These are phyloP conservation scores for Umbelopsis sp. DNA, from an alignment of 192 early-diverging fungal genomes.

Conservation along the genomic window DNA sequence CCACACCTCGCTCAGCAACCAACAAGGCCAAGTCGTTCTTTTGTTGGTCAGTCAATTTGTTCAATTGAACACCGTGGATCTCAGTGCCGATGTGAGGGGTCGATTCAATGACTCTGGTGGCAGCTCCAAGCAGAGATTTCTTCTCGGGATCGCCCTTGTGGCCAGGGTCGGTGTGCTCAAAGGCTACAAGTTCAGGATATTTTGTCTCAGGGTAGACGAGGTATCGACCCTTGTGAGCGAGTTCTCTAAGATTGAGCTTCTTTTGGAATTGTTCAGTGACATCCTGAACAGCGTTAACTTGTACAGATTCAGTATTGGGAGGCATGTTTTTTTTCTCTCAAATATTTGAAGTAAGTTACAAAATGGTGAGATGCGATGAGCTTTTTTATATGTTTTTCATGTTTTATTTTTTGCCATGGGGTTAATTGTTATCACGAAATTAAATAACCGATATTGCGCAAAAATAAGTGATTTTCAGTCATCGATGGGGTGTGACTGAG, in stretches of 20 bases:
- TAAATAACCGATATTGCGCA: too few species aligned
- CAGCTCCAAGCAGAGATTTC: conserved; percentile 26
- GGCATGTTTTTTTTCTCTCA: background rate
- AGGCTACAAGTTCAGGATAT: conserved; percentile 14
- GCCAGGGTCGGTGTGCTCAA: conserved; percentile 38
- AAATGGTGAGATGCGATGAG: background rate
- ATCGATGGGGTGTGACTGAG: too few species aligned
- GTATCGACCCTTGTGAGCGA: conserved; percentile 29
- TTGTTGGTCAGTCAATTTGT: conserved; percentile 34
- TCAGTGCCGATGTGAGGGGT: conserved; percentile 44
- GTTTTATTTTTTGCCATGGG: background rate
- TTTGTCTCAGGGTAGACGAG: conserved; percentile 28
- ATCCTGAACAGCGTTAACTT: conserved; percentile 16
- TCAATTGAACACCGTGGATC: conserved; percentile 37
- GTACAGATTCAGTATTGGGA: conserved; percentile 21
- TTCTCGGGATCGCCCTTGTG: conserved; percentile 33
- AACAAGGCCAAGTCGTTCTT: conserved; percentile 38
- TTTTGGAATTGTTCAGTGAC: conserved; percentile 27
- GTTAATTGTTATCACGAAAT: too few species aligned
- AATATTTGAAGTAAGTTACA: background rate
- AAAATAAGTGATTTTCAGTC: too few species aligned
- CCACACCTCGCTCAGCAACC: conserved; percentile 43
- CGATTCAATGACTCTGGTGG: conserved; percentile 27
- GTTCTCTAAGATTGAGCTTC: conserved; percentile 17
- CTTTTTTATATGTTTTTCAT: background rate